Base-by-base conservation (phyloP, 805 yeast species). In the Wickerhamiella allomyrinae region DNA sequence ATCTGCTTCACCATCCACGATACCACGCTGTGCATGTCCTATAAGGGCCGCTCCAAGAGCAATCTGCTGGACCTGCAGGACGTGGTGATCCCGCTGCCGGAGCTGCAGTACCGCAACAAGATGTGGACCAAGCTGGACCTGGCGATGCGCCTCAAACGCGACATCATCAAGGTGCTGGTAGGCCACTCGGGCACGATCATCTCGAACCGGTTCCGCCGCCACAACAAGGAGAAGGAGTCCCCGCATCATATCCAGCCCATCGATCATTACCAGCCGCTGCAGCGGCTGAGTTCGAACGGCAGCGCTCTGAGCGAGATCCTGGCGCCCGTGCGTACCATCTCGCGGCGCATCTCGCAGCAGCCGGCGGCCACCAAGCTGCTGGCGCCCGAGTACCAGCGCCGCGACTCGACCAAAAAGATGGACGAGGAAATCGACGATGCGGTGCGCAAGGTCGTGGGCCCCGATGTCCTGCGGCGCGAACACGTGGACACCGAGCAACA, bases 21-120 rank as follows among this genome's bases (percentile, higher is more conserved):
- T n/a, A 66, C 74, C 29, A 56, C 63, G n/a, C 56, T 87, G 13
- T 68, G 76, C 41, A 69, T 86, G 20, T 80, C 94, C 39, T 83
- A 83, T 60, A 74, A 76, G 57, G 65, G 54, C 10, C 33, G 41
- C 5, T 83, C 86, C 11, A 67, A 74, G 22, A 65, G 73, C 51
- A 74, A 79, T 49, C 61, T 89, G 43, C 70, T 83, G 31, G 85
- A 87, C 54, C 84, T 89, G 7, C 80, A 82, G 41, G 74, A 81
- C 49, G 76, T 89, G 49, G 69, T 67, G 5, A 65, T 89, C 42
- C 66, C 65, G 8, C 59, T 87, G 40, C 95, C 95, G 3, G 62
- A 62, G 2, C 59, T 83, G 40, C 58, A 62, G 40, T 73, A 79
- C 52, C 53, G 59, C 27, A 76, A 79, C 57, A 74, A 73, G 63